phyloP scores from a whole-genome alignment of 2,329 filamentous ascomycete genomes.

The Myriosclerotinia duriaeana region DNA sequence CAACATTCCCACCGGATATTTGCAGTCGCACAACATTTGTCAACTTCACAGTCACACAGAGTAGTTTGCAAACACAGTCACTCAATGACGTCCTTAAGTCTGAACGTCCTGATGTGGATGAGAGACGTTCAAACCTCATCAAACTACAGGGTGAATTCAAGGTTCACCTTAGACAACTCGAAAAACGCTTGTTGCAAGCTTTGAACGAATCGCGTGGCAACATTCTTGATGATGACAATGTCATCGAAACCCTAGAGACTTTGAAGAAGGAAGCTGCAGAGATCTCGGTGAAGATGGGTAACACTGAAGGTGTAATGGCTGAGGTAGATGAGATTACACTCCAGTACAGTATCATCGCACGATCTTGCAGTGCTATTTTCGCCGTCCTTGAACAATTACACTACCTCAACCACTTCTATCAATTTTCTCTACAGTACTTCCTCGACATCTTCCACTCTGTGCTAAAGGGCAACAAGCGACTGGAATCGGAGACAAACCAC shows the following conservation, averaged over 20 bases:
- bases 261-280: conserved; percentile 97
- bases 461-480: conserved; percentile 73
- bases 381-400: conserved; percentile 95
- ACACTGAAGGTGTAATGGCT: conserved; percentile 96
- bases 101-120: conserved; percentile 94
- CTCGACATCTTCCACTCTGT: conserved; percentile 96
- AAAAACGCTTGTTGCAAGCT: conserved; percentile 89
- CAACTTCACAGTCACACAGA: conserved; percentile 99
- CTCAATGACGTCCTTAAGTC: conserved; percentile 97
- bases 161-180: conserved; percentile 91
- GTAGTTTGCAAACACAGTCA: conserved; percentile 96
- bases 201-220: conserved; percentile 97
- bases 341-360: conserved; percentile 89
- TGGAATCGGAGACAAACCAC: conserved; percentile 70
- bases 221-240: conserved; percentile 95
- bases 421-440: conserved; percentile 98
- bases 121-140: conserved; percentile 93
- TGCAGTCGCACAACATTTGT: conserved; percentile 98
- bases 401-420: conserved; percentile 98
- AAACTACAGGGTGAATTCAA: conserved; percentile 99
- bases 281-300: conserved; percentile 92
- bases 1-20: conserved; percentile 91
- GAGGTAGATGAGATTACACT: conserved; percentile 95
- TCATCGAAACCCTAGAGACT: conserved; percentile 96
- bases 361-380: conserved; percentile 95